phyloP scores from a whole-genome alignment of 1,284 basidiomycete species.

The Pseudozyma pruni region DNA sequence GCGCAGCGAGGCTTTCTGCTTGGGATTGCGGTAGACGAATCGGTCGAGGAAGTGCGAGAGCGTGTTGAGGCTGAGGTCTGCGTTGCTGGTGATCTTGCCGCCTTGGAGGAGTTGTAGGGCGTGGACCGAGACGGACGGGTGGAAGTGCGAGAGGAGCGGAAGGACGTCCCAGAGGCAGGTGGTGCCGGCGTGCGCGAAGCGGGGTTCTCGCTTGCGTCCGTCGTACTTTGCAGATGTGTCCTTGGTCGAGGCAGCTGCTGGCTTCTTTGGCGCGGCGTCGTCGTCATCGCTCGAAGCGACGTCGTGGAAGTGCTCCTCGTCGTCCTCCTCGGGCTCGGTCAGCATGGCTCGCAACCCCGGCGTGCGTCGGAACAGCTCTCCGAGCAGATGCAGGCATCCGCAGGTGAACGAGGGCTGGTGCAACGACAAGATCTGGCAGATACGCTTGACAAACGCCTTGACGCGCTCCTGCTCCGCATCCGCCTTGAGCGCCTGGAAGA shows the following conservation, averaged over 20 bases:
- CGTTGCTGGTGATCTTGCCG: constrained; percentile 77
- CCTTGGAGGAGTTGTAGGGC: constrained; percentile 85
- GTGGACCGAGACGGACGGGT: constrained; percentile 89
- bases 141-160: constrained; percentile 82
- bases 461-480: constrained; percentile 78
- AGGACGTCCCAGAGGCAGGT: constrained; percentile 69
- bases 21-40: constrained; percentile 94
- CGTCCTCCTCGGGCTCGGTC: constrained; percentile 69
- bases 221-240: constrained; percentile 50
- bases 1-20: constrained; percentile 81
- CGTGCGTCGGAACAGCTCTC: constrained; percentile 77
- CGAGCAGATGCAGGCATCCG: constrained; percentile 78
- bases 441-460: constrained; percentile 85
- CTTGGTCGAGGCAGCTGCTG: constrained; percentile 24
- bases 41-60: constrained; percentile 89
- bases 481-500: constrained; percentile 90
- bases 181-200: constrained; percentile 82
- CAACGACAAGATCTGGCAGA: constrained; percentile 83
- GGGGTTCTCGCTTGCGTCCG: constrained; percentile 82
- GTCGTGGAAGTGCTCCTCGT: constrained; percentile 72
- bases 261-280: constrained; percentile 17
- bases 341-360: constrained; percentile 79
- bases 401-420: constrained; percentile 88
- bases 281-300: constrained; percentile 65
- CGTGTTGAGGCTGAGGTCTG: constrained; percentile 91